Conservation (phyloP, 768 basidiomycete species). For the Phaeolepiota aurea region DNA sequence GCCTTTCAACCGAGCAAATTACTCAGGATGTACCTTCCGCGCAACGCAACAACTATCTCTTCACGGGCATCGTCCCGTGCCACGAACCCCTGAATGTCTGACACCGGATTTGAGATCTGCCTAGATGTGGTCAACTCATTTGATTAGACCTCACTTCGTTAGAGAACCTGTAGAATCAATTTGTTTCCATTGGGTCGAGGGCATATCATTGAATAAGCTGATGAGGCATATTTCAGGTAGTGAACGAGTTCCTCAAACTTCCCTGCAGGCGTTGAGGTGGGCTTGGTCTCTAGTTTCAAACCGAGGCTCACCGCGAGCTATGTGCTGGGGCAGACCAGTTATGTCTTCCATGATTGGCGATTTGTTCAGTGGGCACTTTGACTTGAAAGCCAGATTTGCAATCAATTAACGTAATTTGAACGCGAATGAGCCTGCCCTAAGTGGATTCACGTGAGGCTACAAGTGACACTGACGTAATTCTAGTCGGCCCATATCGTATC, state of each 20-base stretch:
- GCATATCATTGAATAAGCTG: slow-evolving; percentile 36
- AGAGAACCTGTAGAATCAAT: slow-evolving; percentile 19
- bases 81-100: slow-evolving; percentile 42
- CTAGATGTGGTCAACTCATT: neutral
- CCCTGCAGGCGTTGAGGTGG: no score
- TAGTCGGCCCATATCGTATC: no score
- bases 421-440: no score
- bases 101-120: slow-evolving; percentile 32
- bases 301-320: no score
- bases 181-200: slow-evolving; percentile 41
- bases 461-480: no score
- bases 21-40: slow-evolving; percentile 33
- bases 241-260: slow-evolving; percentile 35
- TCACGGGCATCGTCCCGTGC: slow-evolving; percentile 34
- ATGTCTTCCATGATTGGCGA: no score
- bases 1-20: neutral
- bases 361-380: no score
- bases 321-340: no score
- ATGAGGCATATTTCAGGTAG: slow-evolving; percentile 51
- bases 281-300: no score
- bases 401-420: no score
- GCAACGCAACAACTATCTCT: slow-evolving; percentile 40
- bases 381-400: no score
- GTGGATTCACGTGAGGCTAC: no score
- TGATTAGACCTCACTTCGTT: neutral